Base-by-base conservation (phyloP, 2,329 filamentous ascomycete genomes). In the Xylaria multiplex region DNA sequence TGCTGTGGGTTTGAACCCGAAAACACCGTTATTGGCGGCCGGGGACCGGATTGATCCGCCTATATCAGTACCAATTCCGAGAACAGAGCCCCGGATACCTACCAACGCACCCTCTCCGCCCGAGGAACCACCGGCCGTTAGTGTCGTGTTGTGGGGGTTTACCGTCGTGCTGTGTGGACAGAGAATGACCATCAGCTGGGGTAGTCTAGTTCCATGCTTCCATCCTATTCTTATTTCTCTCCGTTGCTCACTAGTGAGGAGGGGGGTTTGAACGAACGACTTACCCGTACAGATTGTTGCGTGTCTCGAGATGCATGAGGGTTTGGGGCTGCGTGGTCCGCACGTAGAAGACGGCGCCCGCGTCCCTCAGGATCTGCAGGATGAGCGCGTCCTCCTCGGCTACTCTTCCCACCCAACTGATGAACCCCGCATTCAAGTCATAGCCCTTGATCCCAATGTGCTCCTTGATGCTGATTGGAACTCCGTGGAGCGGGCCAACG, bases 31-130 rank as follows among this genome's bases (percentile, higher is more conserved):
- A 61, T 81, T 81, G 7, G 81, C 82, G 11, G 83, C 82, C 1
- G 83, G 83, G 9, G 74, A 78, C 13, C 84, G 76, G 59, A 86
- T 83, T 0, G 79, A 82, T 4, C 83, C 83, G 13, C 83, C 82
- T 64, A 86, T 85, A 69, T 86, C 84, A 5, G 82, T 83, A 0
- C 84, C 86, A 53, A 88, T 82, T 1, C 85, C 86, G 9, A 88
- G 76, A 72, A 79, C 80, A 13, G 82, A 85, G 9, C 85, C 85
- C 24, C 81, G 75, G 27, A 87, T 76, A 1, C 81, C 85, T 13
- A 87, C 62, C 2, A 88, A 74, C 0, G 86, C 85, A 1, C 85
- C 85, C 75, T 88, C 86, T 50, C 86, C 86, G 48, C 86, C 86
- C 6, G 83, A 85, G 3, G 81, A 84, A 2, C 86, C 86, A 6